Conservation (phyloP, 2,329 filamentous ascomycete species). For the Nemania sp. region DNA sequence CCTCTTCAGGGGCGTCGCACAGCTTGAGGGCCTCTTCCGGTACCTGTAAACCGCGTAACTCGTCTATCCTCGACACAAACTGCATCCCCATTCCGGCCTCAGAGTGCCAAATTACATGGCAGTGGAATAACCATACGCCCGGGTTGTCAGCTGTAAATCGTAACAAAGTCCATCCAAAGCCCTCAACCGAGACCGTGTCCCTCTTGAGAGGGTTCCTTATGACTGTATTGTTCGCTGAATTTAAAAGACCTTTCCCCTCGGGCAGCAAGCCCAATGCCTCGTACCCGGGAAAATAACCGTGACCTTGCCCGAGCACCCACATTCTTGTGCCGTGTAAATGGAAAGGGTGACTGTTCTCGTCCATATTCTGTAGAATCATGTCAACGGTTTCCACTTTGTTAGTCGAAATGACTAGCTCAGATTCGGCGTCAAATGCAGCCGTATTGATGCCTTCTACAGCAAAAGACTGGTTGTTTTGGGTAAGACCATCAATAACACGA, state of each 20-base stretch:
- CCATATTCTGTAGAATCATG: slow-evolving; percentile 71
- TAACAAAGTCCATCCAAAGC: slow-evolving; percentile 63
- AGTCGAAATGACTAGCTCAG: slow-evolving; percentile 68
- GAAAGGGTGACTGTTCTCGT: slow-evolving; percentile 72
- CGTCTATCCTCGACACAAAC: slow-evolving; percentile 60
- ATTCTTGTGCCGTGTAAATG: slow-evolving; percentile 74
- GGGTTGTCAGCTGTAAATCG: slow-evolving; percentile 64
- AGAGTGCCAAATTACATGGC: slow-evolving; percentile 56
- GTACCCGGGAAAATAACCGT: slow-evolving; percentile 68
- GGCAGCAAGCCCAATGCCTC: slow-evolving; percentile 51
- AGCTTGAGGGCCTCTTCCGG: slow-evolving; percentile 59
- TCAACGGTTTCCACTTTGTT: slow-evolving; percentile 64
- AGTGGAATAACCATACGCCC: slow-evolving; percentile 58
- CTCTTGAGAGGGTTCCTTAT: slow-evolving; percentile 59
- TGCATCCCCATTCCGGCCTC: slow-evolving; percentile 56
- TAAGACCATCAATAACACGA: slow-evolving; percentile 61
- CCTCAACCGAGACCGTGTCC: slow-evolving; percentile 60
- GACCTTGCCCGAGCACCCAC: slow-evolving; percentile 69
- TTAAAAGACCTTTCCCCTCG: slow-evolving; percentile 52
- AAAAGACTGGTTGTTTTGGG: slow-evolving; percentile 59
- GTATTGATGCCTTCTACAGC: slow-evolving; percentile 64
- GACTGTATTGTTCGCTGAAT: slow-evolving; percentile 51
- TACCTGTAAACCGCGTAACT: slow-evolving; percentile 57
- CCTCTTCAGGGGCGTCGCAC: slow-evolving; percentile 57
- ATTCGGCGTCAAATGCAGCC: slow-evolving; percentile 56